A percentile compares a stretch with the other conserved stretches of the same genome.
Conservation (phyloP, 495 filamentous ascomycete genomes). For the Podospora pseudocomata region DNA sequence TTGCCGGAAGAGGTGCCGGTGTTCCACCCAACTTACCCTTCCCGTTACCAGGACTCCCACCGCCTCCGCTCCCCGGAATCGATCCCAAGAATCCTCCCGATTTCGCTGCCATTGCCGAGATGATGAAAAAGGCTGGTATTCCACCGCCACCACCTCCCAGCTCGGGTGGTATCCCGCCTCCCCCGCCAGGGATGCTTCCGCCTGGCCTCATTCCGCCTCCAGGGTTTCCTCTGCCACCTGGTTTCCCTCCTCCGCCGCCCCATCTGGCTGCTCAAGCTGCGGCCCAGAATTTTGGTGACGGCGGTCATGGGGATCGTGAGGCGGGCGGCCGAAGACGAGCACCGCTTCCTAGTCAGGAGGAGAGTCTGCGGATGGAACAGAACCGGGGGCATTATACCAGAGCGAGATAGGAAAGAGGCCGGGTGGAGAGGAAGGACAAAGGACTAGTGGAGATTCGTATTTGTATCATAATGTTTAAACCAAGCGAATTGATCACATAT, state of each 20-base stretch:
- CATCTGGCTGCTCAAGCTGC: neutral
- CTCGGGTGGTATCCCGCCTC: slow-evolving; percentile 15
- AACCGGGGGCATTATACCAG: slow-evolving; percentile 59
- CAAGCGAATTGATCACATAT: too few species aligned
- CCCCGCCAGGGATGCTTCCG: slow-evolving; percentile 48
- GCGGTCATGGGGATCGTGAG: slow-evolving; percentile 14
- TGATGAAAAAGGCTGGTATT: slow-evolving; percentile 56
- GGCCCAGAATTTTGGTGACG: neutral
- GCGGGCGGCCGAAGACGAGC: slow-evolving; percentile 47
- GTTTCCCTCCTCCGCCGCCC: slow-evolving; percentile 24
- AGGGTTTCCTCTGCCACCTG: slow-evolving; percentile 31
- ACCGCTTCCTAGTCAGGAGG: slow-evolving; percentile 77
- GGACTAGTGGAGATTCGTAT: too few species aligned
- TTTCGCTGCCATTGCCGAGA: slow-evolving; percentile 61
- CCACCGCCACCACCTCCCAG: slow-evolving; percentile 47
- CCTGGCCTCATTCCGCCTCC: slow-evolving; percentile 52
- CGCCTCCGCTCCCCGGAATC: slow-evolving; percentile 46
- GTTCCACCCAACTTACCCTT: slow-evolving; percentile 34
- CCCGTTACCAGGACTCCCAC: slow-evolving; percentile 42
- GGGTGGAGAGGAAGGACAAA: too few species aligned
- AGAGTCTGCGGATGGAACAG: slow-evolving; percentile 74
- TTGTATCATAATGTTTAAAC: too few species aligned
- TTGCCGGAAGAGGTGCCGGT: slow-evolving; percentile 34
- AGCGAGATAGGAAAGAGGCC: slow-evolving; percentile 36
- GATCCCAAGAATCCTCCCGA: slow-evolving; percentile 62